Percentiles rank a stretch among this genome's conserved stretches.
These are phyloP conservation scores for Scheffersomyces quercinus DNA, from an alignment of 1,139 yeast species.

Conservation along the genomic window DNA sequence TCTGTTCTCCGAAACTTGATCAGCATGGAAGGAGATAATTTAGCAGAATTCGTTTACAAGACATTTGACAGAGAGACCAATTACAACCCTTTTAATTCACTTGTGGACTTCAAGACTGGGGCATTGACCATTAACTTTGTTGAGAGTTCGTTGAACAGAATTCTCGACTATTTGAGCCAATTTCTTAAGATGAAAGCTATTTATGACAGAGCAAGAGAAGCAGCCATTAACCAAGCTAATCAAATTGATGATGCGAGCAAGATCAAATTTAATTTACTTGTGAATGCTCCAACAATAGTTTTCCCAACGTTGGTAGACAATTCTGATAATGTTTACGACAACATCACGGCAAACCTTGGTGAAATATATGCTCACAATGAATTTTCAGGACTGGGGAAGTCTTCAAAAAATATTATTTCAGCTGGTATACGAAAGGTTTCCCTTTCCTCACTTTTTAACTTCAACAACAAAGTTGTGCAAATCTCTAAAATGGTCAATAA, in stretches of 20 bases:
- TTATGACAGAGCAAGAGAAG: constrained; percentile 84
- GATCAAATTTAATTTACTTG: constrained; percentile 68
- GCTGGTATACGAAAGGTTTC: constrained; percentile 76
- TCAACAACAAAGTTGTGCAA: constrained; percentile 49
- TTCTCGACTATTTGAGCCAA: constrained; percentile 67
- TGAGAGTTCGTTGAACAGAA: constrained; percentile 74
- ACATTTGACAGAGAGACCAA: constrained; percentile 66
- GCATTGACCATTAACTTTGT: constrained; percentile 74
- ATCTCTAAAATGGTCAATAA: constrained; percentile 65
- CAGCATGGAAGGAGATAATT: constrained; percentile 77
- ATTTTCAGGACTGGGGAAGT: constrained; percentile 35
- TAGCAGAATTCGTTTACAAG: constrained; percentile 83
- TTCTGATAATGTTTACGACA: constrained; percentile 48
- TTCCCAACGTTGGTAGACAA: constrained; percentile 65
- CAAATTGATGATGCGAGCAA: constrained; percentile 63
- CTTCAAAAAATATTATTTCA: constrained; percentile 49
- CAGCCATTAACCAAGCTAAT: constrained; percentile 68
- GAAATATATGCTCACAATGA: constrained; percentile 73
- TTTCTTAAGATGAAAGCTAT: constrained; percentile 84
- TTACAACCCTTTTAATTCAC: constrained; percentile 53
- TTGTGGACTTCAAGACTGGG: constrained; percentile 69
- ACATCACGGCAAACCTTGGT: constrained; percentile 75
- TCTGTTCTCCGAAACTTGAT: constrained; percentile 66
- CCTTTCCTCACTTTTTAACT: constrained; percentile 59
- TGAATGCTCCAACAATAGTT: constrained; percentile 80